Evolutionary conservation across 305 asterid species (phyloP).

Genomic region (Fraxinus xanthoxyloides): DNA sequence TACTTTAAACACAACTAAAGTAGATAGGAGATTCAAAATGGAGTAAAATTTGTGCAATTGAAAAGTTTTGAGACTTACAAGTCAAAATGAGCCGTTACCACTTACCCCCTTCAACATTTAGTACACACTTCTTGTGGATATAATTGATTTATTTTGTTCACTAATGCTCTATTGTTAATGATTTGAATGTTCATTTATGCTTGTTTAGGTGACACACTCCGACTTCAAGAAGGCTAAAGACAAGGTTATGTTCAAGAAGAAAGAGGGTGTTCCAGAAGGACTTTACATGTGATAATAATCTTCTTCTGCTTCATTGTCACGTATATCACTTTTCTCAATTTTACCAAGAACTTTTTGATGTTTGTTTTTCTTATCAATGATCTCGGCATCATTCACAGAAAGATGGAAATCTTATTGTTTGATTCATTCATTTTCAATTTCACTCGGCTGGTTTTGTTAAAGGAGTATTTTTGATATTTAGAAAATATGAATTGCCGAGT

Average conservation of each 20-base stretch:
- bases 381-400: not conserved
- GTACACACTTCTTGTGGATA: not conserved
- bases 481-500: not conserved
- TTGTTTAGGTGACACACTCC: constrained; percentile 33
- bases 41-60: not conserved
- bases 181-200: not conserved
- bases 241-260: constrained; percentile 58
- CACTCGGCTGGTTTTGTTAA: not conserved
- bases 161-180: not conserved
- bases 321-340: not conserved
- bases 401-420: not conserved
- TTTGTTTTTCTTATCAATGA: not conserved
- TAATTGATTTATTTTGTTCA: not conserved
- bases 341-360: not conserved
- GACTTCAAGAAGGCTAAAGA: constrained; percentile 58
- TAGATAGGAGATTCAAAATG: not conserved
- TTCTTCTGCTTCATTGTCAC: not conserved
- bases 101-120: not conserved
- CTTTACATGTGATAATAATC: constrained; percentile 40
- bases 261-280: constrained; percentile 57
- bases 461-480: not conserved
- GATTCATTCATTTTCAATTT: not conserved
- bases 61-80: not conserved
- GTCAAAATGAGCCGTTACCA: not conserved
- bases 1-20: not conserved